Percentiles rank a stretch among this genome's conserved stretches.
phyloP scores from a whole-genome alignment of 257 asterid species.

The Jacaranda copaia region DNA sequence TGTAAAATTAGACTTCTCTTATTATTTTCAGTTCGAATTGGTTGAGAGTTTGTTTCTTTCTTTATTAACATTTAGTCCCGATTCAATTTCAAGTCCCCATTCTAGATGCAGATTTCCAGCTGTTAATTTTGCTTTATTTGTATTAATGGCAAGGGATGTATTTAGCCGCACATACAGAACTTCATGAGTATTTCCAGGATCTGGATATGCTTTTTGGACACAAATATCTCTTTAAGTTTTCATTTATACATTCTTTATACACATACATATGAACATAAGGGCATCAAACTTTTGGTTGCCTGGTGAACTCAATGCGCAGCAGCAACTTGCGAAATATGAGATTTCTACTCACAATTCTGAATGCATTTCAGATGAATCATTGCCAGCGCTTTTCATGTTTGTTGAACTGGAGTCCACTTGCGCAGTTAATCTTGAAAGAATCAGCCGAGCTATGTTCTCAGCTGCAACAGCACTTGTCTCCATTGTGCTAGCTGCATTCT shows the following conservation, averaged over 20 bases:
- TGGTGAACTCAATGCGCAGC: constrained; percentile 9
- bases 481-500: constrained; percentile 98
- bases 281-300: constrained; percentile 8
- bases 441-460: constrained; percentile 90
- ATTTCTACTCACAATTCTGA: constrained; percentile 57
- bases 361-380: constrained; percentile 46
- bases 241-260: neutral
- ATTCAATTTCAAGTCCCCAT: too few species aligned
- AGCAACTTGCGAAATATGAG: neutral
- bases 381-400: constrained; percentile 50
- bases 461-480: constrained; percentile 98
- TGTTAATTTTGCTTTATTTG: neutral
- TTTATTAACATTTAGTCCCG: too few species aligned
- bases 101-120: too few species aligned
- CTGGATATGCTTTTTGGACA: neutral
- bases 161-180: neutral
- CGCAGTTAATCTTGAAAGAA: constrained; percentile 69
- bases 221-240: constrained; percentile 6
- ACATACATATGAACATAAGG: neutral
- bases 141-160: neutral
- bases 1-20: too few species aligned
- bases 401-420: constrained; percentile 38
- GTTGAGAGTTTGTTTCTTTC: too few species aligned
- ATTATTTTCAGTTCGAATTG: too few species aligned
- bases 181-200: constrained; percentile 8